Evolutionary conservation across 192 early-diverging fungal species (phyloP), one percentile per base, ranked within the genome.

Genomic region (Hyaloraphidium curvatum): DNA sequence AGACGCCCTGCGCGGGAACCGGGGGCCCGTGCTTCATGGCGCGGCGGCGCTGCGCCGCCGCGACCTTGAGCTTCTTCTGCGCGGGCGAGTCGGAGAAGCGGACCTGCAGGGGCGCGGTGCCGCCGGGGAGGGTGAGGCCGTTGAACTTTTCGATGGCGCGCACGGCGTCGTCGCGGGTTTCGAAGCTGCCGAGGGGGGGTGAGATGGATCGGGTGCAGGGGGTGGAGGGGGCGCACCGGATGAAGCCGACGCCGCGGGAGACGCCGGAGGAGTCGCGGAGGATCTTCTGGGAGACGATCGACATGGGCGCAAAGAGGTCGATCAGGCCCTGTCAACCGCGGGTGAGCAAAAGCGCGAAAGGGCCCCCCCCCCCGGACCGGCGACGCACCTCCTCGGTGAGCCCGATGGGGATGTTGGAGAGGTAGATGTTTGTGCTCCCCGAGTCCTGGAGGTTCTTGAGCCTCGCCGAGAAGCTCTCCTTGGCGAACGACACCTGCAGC

Each of bases 231-330:
- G 50, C 52, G 43, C 64, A 77, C 58, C 77, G 66, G 9, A 74
- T 83, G 67, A 90, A 90, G 1, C 87, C 87, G 3, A 87, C 86
- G 28, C 87, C 83, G 29, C 81, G 73, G 58, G 74, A 79, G 25
- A 67, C 59, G 0, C 78, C 75, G 1, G 70, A 81, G 26, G 72
- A 58, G 59, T 89, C 83, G 17, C 79, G 67, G 2, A 90, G 68
- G 56, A 90, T 87, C 27, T 80, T 69, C 11, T 75, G 79, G 3
- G 84, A 86, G 1, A 86, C 59, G 22, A 86, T 78, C 0, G 61
- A 53, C 56, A 73, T 70, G 11, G 83, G 82, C 3, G 65, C 57
- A 31, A 89, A 75, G 53, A 90, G 50, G 19, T 75, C 71, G 16
- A 73, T 62, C 50, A 89, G 17, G 27, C 51, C 50, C 56, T 72